Conservation (phyloP, 495 filamentous ascomycete species). For the Aspergillus coremiiformis region DNA sequence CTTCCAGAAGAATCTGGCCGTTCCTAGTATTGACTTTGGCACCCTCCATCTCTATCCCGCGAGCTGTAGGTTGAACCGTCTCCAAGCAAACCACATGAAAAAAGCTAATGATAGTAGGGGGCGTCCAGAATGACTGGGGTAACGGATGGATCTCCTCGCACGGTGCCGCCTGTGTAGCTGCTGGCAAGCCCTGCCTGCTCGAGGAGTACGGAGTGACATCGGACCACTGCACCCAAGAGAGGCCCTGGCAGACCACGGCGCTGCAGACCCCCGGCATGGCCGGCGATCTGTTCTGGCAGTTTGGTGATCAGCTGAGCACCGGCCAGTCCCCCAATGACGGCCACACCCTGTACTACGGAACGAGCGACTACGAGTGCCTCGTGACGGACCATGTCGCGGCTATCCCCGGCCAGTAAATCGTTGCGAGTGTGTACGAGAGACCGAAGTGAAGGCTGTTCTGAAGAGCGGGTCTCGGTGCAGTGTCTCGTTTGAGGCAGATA, state of each 20-base stretch:
- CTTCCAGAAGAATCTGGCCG: constrained; percentile 51
- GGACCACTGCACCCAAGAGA: constrained; percentile 38
- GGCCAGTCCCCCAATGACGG: constrained; percentile 55
- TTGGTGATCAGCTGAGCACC: constrained; percentile 47
- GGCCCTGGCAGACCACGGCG: constrained; percentile 52
- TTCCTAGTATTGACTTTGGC: constrained; percentile 57
- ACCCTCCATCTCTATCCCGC: constrained; percentile 62
- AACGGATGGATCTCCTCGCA: constrained; percentile 57
- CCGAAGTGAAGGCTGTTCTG: no score
- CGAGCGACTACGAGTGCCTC: constrained; percentile 45
- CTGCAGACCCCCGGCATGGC: constrained; percentile 44
- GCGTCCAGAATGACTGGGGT: constrained; percentile 36
- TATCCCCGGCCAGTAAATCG: no score
- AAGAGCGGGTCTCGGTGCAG: background rate
- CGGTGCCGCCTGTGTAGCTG: constrained; percentile 44
- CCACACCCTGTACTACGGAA: constrained; percentile 54
- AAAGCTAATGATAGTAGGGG: constrained; percentile 25
- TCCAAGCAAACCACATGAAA: constrained; percentile 25
- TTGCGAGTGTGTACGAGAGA: no score
- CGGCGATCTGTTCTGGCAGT: constrained; percentile 61
- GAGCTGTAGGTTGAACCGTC: constrained; percentile 35
- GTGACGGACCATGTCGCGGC: constrained; percentile 52
- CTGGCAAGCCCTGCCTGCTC: constrained; percentile 58
- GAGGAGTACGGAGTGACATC: constrained; percentile 58
- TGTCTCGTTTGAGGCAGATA: no score